phyloP scores from a whole-genome alignment of 2,329 filamentous ascomycete genomes.

The Apiospora hydei region DNA sequence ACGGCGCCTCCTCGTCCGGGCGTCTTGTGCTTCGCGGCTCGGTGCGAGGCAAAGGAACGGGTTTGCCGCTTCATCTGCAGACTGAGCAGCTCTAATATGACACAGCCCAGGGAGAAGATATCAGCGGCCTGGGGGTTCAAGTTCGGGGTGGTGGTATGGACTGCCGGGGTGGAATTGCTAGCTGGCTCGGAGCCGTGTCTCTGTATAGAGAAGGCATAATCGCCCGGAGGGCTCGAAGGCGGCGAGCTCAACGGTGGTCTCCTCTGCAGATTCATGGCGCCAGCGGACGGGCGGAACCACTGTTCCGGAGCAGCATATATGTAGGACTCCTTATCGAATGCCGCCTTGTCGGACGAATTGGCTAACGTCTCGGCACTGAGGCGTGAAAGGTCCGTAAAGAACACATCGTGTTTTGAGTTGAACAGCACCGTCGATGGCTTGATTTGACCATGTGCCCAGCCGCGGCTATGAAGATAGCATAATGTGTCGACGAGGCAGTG shows the following conservation, averaged over 20 bases:
- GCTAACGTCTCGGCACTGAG: conserved; percentile 53
- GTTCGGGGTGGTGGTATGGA: conserved; percentile 50
- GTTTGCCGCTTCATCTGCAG: conserved; percentile 73
- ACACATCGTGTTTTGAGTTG: conserved; percentile 69
- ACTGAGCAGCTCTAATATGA: conserved; percentile 75
- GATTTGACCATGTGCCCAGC: conserved; percentile 72
- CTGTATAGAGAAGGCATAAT: conserved; percentile 42
- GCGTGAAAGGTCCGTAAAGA: conserved; percentile 68
- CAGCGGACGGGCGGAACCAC: conserved; percentile 54
- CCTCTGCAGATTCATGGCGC: conserved; percentile 40
- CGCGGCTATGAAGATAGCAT: conserved; percentile 70
- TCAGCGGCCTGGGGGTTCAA: conserved; percentile 68
- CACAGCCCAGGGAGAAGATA: conserved; percentile 75
- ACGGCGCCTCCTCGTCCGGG: conserved; percentile 65
- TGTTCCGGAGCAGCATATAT: conserved; percentile 78
- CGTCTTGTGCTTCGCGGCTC: conserved; percentile 69
- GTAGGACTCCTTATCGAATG: conserved; percentile 73
- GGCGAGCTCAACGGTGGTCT: conserved; percentile 42
- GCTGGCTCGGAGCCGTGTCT: conserved; percentile 40
- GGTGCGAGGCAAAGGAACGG: conserved; percentile 70
- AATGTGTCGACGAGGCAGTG: conserved; percentile 75
- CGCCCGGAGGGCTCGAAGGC: conserved; percentile 45
- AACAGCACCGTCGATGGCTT: conserved; percentile 75
- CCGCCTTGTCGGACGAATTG: conserved; percentile 51
- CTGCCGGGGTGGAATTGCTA: conserved; percentile 41